These are phyloP conservation scores for Chlamydomonas reinhardtii DNA, from an alignment of 163 green algal genomes.

Conservation along the genomic window DNA sequence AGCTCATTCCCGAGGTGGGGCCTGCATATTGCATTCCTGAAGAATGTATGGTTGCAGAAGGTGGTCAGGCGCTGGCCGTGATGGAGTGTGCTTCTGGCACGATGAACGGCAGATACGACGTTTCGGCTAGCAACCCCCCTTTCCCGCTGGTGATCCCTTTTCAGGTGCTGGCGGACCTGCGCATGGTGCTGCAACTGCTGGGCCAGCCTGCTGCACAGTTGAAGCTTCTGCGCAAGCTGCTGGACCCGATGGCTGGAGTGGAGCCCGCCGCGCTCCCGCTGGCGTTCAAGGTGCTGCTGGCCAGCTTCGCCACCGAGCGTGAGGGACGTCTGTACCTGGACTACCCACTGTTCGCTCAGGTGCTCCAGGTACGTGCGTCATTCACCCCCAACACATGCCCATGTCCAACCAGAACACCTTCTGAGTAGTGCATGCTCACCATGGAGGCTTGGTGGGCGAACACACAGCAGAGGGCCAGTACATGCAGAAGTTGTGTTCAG, in stretches of 20 bases:
- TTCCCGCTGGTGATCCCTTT: not conserved
- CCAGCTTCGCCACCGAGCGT: constrained; percentile 20
- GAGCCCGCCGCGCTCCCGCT: constrained; percentile 1
- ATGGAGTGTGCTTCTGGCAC: constrained; percentile 8
- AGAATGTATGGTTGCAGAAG: too few species aligned
- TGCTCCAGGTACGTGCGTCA: constrained; percentile 21
- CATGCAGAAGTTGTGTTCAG: too few species aligned
- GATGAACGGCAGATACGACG: not conserved
- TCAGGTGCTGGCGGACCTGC: constrained; percentile 1
- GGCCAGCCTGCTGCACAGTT: constrained; percentile 6
- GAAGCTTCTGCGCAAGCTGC: constrained; percentile 17
- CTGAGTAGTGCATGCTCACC: too few species aligned
- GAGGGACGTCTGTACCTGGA: constrained; percentile 29
- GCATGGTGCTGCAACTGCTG: constrained; percentile 34
- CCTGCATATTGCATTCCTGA: not conserved
- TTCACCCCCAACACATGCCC: not conserved
- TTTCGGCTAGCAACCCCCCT: too few species aligned
- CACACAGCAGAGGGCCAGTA: too few species aligned
- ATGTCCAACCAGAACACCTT: too few species aligned
- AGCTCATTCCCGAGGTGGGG: constrained; percentile 42
- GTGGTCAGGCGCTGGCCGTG: not conserved
- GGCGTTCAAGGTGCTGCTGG: constrained; percentile 33
- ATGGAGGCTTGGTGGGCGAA: too few species aligned
- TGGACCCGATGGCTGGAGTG: constrained; percentile 24
- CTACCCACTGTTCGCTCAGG: constrained; percentile 21